Percentiles rank a stretch among this genome's conserved stretches.
phyloP scores from a whole-genome alignment of 148 eudicot species.

The Silene latifolia region DNA sequence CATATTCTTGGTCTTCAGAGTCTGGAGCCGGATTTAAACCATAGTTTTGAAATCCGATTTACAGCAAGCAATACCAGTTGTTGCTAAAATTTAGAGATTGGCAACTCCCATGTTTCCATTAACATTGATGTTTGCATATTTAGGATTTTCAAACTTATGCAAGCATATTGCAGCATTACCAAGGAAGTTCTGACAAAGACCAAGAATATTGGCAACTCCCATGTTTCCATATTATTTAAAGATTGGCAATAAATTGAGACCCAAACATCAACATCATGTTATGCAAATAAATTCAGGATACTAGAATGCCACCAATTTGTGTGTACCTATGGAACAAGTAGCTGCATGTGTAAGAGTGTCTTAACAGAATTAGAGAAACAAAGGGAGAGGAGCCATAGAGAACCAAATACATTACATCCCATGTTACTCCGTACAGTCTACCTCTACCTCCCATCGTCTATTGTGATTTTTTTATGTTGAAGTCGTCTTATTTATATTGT shows the following conservation, averaged over 20 bases:
- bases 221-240: too few relatives aligned
- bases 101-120: constrained; percentile 3
- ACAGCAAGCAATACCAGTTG: background rate
- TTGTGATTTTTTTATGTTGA: too few relatives aligned
- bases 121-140: background rate
- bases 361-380: background rate
- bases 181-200: background rate
- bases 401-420: background rate
- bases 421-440: too few relatives aligned
- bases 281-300: background rate
- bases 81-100: background rate
- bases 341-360: constrained; percentile 13
- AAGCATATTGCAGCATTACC: constrained; percentile 11
- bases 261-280: background rate
- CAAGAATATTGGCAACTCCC: too few relatives aligned
- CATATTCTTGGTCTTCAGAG: constrained; percentile 4
- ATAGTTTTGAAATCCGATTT: background rate
- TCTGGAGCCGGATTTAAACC: background rate
- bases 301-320: background rate
- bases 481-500: too few relatives aligned
- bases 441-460: too few relatives aligned
- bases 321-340: constrained; percentile 11
- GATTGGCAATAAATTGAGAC: background rate
- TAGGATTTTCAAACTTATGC: background rate
- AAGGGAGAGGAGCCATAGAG: background rate